These are phyloP conservation scores for Biscogniauxia sp. DNA, from an alignment of 2,329 filamentous ascomycete species.

Conservation along the genomic window DNA sequence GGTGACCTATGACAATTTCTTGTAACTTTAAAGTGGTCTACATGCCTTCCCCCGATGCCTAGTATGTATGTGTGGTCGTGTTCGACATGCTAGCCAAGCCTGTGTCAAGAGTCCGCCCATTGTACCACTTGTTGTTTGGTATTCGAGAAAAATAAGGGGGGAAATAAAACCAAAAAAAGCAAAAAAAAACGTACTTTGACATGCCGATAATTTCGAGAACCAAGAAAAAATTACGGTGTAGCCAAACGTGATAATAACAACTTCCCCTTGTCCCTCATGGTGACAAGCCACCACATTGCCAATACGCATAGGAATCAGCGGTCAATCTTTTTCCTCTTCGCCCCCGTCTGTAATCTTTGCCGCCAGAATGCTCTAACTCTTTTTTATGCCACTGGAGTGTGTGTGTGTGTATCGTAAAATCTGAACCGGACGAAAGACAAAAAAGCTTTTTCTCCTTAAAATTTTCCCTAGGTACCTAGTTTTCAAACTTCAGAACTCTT, in stretches of 20 bases:
- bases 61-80: neutral
- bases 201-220: neutral
- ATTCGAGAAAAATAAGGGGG: neutral
- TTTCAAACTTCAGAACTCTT: neutral
- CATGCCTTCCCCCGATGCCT: neutral
- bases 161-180: neutral
- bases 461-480: no score
- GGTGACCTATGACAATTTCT: slow-evolving; percentile 15
- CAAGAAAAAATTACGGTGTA: neutral
- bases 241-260: neutral
- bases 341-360: neutral
- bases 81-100: slow-evolving; percentile 2
- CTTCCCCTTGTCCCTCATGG: neutral
- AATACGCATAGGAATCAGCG: neutral
- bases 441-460: neutral
- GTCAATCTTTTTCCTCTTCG: neutral
- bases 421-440: neutral
- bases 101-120: neutral
- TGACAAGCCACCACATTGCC: neutral
- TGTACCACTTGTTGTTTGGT: neutral
- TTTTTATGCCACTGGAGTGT: neutral
- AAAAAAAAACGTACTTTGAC: neutral
- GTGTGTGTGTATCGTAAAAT: neutral
- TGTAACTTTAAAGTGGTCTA: slow-evolving; percentile 4
- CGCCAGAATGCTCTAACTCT: neutral